These are phyloP conservation scores for Aspergillus fischeri DNA, from an alignment of 2,329 filamentous ascomycete species.

Conservation along the genomic window DNA sequence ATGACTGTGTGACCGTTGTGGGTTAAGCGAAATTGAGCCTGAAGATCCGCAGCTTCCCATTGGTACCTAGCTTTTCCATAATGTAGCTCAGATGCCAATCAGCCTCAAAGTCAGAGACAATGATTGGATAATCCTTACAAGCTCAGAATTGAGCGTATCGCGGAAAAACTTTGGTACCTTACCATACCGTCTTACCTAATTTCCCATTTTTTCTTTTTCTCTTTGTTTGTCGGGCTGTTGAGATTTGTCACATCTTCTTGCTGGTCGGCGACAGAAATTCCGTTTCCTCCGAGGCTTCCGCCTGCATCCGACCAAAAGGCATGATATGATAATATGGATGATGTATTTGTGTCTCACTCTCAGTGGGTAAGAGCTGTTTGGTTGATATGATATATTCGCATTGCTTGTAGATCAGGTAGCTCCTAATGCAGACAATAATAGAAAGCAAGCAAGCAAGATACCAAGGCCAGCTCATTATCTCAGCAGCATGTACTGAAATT, in stretches of 20 bases:
- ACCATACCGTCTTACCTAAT: not conserved
- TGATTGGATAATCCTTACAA: not conserved
- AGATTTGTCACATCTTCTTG: not conserved
- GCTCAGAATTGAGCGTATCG: slow-evolving; percentile 4
- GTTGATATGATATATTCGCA: not conserved
- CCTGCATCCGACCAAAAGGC: slow-evolving; percentile 16
- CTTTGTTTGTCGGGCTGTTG: not conserved
- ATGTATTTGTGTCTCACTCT: not conserved
- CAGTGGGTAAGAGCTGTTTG: slow-evolving; percentile 1
- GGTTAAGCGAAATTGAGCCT: slow-evolving; percentile 32
- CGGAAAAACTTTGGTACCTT: not conserved
- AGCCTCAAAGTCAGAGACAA: slow-evolving; percentile 4
- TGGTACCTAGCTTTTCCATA: slow-evolving; percentile 16
- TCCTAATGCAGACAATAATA: not conserved
- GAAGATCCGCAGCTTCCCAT: slow-evolving; percentile 21
- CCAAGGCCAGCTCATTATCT: no score
- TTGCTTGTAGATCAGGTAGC: not conserved
- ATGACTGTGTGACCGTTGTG: slow-evolving; percentile 19
- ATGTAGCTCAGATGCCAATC: slow-evolving; percentile 19
- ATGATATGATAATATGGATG: not conserved
- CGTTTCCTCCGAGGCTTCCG: slow-evolving; percentile 23
- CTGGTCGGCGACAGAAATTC: slow-evolving; percentile 11
- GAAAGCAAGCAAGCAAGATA: not conserved
- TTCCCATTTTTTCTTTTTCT: not conserved
- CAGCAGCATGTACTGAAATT: not conserved